phyloP scores from a whole-genome alignment of 768 basidiomycete species.

The Porpolomopsis calyptriformis region DNA sequence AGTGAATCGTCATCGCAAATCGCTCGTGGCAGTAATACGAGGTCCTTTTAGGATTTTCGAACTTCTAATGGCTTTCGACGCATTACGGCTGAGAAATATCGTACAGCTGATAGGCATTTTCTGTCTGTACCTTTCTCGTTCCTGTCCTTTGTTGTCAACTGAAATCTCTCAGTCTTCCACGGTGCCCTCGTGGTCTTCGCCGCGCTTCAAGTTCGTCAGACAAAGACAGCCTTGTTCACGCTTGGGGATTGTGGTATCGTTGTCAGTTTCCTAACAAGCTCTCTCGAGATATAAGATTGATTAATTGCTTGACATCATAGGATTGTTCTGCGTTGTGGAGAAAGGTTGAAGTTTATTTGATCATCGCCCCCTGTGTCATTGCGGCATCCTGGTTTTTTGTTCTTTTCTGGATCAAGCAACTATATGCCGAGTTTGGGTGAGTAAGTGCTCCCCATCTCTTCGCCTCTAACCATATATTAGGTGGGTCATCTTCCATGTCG shows the following conservation, averaged over 20 bases:
- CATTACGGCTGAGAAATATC: conserved; percentile 66
- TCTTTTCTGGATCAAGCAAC: conserved; percentile 56
- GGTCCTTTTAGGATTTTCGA: conserved; percentile 56
- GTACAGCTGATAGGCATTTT: conserved; percentile 71
- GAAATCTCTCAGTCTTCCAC: conserved; percentile 50
- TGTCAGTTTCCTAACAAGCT: conserved; percentile 25
- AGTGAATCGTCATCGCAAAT: conserved; percentile 14
- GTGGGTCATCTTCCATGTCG: conserved; percentile 87
- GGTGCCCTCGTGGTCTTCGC: conserved; percentile 62
- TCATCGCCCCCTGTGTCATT: conserved; percentile 64
- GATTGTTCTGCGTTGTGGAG: conserved; percentile 39
- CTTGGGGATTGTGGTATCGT: not conserved
- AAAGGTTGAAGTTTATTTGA: conserved; percentile 53
- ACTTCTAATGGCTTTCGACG: conserved; percentile 71
- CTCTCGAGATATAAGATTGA: not conserved
- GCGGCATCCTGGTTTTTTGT: conserved; percentile 54
- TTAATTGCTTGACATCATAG: not conserved
- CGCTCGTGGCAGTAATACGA: not conserved
- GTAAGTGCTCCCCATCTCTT: conserved; percentile 16
- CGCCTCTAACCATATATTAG: conserved; percentile 26
- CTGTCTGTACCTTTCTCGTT: conserved; percentile 27
- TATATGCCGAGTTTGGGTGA: conserved; percentile 79
- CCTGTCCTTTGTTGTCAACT: not conserved
- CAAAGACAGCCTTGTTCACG: conserved; percentile 47
- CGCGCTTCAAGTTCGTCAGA: conserved; percentile 69